These are phyloP conservation scores for Hamigera avellanea DNA, from an alignment of 495 filamentous ascomycete species.

Conservation along the genomic window DNA sequence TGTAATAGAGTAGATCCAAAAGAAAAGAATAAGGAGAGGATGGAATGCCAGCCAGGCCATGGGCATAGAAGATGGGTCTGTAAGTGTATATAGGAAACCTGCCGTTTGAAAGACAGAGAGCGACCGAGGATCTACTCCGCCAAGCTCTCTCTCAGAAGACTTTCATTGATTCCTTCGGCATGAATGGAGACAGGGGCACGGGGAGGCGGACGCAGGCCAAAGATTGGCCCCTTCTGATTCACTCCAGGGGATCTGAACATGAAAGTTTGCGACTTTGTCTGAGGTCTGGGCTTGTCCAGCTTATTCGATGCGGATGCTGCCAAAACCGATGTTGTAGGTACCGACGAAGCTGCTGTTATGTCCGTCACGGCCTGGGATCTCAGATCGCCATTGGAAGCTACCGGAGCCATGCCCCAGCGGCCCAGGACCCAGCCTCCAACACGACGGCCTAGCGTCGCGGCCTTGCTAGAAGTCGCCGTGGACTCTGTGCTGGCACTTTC, in stretches of 20 bases:
- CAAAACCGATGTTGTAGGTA: not conserved
- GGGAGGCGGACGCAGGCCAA: conserved; percentile 25
- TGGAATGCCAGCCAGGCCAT: too few relatives aligned
- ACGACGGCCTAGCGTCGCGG: conserved; percentile 28
- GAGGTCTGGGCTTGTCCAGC: conserved; percentile 1
- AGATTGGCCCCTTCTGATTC: conserved; percentile 37
- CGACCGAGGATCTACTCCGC: conserved; percentile 22
- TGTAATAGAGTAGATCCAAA: too few relatives aligned
- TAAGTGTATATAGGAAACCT: too few relatives aligned
- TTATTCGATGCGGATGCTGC: not conserved
- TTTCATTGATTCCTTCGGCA: conserved; percentile 24
- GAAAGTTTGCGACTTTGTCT: conserved; percentile 6
- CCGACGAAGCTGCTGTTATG: conserved; percentile 3
- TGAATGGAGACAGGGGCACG: conserved; percentile 21
- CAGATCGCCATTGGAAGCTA: conserved; percentile 11
- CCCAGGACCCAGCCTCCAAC: conserved; percentile 46
- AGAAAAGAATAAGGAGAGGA: too few relatives aligned
- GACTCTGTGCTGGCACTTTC: conserved; percentile 17
- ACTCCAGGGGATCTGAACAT: conserved; percentile 31
- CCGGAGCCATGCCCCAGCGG: conserved; percentile 38
- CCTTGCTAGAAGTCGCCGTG: conserved; percentile 13
- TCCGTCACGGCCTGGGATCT: not conserved
- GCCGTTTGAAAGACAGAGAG: too few relatives aligned
- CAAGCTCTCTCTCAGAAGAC: conserved; percentile 29
- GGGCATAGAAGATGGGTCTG: too few relatives aligned